Evolutionary conservation across 352 stramenopile genomes (phyloP).

Genomic region (Globisporangium carolinianum): DNA sequence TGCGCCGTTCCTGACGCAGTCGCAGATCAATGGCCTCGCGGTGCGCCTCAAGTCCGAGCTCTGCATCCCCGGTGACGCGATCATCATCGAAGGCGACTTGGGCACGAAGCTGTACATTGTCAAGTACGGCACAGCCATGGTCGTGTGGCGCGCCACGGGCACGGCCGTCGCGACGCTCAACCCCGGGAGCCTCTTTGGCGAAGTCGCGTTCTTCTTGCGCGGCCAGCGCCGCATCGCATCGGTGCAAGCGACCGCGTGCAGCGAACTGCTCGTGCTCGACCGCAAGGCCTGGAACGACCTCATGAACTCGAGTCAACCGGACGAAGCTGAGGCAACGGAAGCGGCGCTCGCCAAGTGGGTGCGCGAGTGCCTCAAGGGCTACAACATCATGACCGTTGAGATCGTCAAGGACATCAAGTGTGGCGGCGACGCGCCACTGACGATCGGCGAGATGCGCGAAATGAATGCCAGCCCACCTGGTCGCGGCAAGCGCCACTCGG

Average conservation of each 20-base stretch:
- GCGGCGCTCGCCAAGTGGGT: conserved; percentile 42
- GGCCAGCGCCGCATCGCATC: conserved; percentile 53
- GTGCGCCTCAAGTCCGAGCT: conserved; percentile 63
- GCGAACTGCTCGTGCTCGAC: conserved; percentile 53
- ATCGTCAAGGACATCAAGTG: conserved; percentile 68
- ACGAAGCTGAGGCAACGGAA: conserved; percentile 36
- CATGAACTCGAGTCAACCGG: conserved; percentile 30
- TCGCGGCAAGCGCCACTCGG: conserved; percentile 14
- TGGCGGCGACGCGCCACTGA: conserved; percentile 20
- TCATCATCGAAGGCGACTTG: conserved; percentile 59
- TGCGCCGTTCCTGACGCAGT: conserved; percentile 39
- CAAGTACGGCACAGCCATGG: conserved; percentile 52
- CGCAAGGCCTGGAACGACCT: conserved; percentile 42
- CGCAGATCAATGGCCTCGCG: conserved; percentile 46
- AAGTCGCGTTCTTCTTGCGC: conserved; percentile 68
- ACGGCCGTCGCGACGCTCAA: conserved; percentile 54
- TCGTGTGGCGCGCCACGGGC: conserved; percentile 60
- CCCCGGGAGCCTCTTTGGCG: conserved; percentile 56
- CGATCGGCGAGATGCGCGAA: conserved; percentile 31
- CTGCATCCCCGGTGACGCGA: conserved; percentile 63
- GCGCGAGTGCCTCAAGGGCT: conserved; percentile 50
- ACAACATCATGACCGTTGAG: conserved; percentile 67
- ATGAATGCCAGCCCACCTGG: not conserved
- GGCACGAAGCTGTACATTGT: conserved; percentile 70
- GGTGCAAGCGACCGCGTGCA: conserved; percentile 54